Conservation (phyloP, 179 eudicot genomes). For the Nepenthes alata region DNA sequence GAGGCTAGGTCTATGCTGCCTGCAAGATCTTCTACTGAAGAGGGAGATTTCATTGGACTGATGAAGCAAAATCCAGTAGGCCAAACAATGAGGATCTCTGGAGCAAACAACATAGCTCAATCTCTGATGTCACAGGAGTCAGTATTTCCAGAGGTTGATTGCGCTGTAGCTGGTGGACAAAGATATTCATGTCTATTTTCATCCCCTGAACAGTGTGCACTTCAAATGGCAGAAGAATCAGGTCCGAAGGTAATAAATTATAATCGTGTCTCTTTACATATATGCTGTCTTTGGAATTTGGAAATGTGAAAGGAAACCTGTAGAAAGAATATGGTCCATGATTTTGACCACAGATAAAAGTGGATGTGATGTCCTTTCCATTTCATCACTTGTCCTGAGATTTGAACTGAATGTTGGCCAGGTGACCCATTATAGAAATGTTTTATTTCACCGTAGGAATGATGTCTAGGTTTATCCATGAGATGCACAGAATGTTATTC, state of each 20-base stretch:
- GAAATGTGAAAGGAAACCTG: too few species aligned
- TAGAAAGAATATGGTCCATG: too few species aligned
- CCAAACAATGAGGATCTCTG: conserved; percentile 17
- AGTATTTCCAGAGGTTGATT: conserved; percentile 10
- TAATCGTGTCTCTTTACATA: too few species aligned
- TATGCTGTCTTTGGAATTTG: too few species aligned
- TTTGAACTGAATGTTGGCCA: too few species aligned
- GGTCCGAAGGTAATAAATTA: conserved; percentile 32
- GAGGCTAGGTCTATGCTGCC: conserved; percentile 13
- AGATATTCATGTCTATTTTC: conserved; percentile 5
- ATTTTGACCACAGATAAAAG: too few species aligned
- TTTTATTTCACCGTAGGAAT: too few species aligned
- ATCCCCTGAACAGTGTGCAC: conserved; percentile 13
- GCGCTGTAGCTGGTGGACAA: conserved; percentile 10
- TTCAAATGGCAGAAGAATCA: conserved; percentile 16
- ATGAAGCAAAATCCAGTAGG: conserved; percentile 8
- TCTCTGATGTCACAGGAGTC: conserved; percentile 10
- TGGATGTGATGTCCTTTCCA: too few species aligned
- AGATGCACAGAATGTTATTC: too few species aligned
- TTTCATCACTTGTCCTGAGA: too few species aligned
- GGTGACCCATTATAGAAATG: too few species aligned
- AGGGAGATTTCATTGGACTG: conserved; percentile 17
- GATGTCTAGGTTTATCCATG: too few species aligned
- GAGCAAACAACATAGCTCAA: conserved; percentile 10
- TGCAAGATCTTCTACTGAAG: conserved; percentile 16